Conservation (phyloP, 176 grass and related monocot genomes). For the Cenchrus americanus region DNA sequence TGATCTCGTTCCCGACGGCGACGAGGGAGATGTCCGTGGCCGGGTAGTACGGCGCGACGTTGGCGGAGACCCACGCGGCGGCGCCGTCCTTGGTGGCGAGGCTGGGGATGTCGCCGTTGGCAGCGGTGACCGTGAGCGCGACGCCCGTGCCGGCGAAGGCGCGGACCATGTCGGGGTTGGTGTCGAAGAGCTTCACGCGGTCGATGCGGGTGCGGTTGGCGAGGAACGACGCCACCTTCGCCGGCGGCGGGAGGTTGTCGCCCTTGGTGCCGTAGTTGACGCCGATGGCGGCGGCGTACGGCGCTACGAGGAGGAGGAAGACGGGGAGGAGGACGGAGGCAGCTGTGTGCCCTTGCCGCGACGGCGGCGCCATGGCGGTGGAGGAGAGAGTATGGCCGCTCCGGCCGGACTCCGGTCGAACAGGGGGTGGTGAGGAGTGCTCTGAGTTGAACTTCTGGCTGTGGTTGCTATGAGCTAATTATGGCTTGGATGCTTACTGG, state of each 20-base stretch:
- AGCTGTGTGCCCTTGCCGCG: not conserved
- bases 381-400: not conserved
- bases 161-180: constrained; percentile 66
- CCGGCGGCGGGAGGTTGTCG: constrained; percentile 70
- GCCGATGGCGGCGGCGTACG: constrained; percentile 53
- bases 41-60: constrained; percentile 73
- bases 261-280: constrained; percentile 88
- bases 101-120: constrained; percentile 70
- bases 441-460: not conserved
- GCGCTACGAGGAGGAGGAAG: not conserved
- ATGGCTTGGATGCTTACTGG: not conserved
- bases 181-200: constrained; percentile 91
- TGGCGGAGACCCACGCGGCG: constrained; percentile 62
- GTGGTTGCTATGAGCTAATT: constrained; percentile 14
- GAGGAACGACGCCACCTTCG: constrained; percentile 62
- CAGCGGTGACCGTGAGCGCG: constrained; percentile 66
- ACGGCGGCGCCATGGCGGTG: constrained; percentile 43
- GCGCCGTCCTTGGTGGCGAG: constrained; percentile 60
- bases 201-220: constrained; percentile 63
- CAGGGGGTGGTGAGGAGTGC: constrained; percentile 11
- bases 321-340: not conserved
- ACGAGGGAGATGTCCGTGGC: constrained; percentile 73
- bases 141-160: constrained; percentile 80
- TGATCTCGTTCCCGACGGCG: constrained; percentile 79
- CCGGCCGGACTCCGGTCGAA: constrained; percentile 14